These are phyloP conservation scores for Phytophthora sp. DNA, from an alignment of 352 stramenopile species.

Conservation along the genomic window DNA sequence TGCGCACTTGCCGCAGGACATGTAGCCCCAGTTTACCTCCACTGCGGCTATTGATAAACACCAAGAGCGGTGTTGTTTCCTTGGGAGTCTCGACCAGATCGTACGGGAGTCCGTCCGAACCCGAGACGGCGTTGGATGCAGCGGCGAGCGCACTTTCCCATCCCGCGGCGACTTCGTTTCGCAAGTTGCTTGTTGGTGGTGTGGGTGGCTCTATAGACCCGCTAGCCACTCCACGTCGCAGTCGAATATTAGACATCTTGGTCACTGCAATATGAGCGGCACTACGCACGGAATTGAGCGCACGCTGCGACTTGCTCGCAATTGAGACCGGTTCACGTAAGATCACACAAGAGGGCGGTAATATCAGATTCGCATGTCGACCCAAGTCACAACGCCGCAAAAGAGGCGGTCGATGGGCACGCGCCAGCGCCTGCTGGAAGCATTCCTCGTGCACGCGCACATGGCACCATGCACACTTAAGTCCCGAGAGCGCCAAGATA, in stretches of 20 bases:
- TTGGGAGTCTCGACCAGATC: slow-evolving; percentile 56
- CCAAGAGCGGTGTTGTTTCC: slow-evolving; percentile 66
- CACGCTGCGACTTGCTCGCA: slow-evolving; percentile 64
- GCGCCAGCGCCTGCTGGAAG: slow-evolving; percentile 50
- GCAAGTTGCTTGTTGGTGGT: slow-evolving; percentile 18
- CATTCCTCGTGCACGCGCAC: slow-evolving; percentile 81
- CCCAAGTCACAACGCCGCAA: slow-evolving; percentile 76
- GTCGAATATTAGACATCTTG: slow-evolving; percentile 75
- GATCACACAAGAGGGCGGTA: slow-evolving; percentile 67
- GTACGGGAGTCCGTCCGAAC: slow-evolving; percentile 50
- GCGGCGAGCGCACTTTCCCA: slow-evolving; percentile 22
- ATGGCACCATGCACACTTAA: slow-evolving; percentile 87
- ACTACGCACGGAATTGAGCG: slow-evolving; percentile 71
- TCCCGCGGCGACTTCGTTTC: slow-evolving; percentile 9
- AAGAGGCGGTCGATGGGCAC: slow-evolving; percentile 33
- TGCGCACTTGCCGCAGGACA: slow-evolving; percentile 91
- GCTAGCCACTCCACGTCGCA: slow-evolving; percentile 42
- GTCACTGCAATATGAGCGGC: slow-evolving; percentile 71
- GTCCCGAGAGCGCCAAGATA: slow-evolving; percentile 79
- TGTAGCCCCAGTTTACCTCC: slow-evolving; percentile 94
- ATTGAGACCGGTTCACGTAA: slow-evolving; percentile 40
- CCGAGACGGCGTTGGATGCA: slow-evolving; percentile 28
- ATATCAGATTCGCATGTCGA: slow-evolving; percentile 65
- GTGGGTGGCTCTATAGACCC: slow-evolving; percentile 11
- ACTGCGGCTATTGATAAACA: slow-evolving; percentile 97